Conservation (phyloP, 305 asterid species). For the Fraxinus angustifolia region DNA sequence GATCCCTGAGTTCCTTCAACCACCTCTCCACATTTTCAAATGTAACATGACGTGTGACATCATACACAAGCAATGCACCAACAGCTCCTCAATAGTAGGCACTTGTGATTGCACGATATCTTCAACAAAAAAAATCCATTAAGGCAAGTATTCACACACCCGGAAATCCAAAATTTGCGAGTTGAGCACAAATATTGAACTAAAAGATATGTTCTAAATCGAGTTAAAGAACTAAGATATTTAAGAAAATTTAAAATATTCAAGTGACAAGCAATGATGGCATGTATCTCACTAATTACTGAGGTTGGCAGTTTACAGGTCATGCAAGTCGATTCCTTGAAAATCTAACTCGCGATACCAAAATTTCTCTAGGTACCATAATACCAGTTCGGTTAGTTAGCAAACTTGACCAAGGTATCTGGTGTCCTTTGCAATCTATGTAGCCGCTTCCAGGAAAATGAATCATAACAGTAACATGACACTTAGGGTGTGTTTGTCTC, state of each 20-base stretch:
- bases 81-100: background rate
- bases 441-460: slow-evolving; percentile 25
- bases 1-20: background rate
- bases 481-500: background rate
- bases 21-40: background rate
- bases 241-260: background rate
- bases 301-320: background rate
- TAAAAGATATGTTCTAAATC: background rate
- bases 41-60: background rate
- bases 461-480: background rate
- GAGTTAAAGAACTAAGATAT: background rate
- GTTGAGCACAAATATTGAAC: background rate
- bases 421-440: slow-evolving; percentile 11
- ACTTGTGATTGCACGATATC: background rate
- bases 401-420: slow-evolving; percentile 5
- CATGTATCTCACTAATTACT: background rate
- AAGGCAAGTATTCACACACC: background rate
- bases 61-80: background rate
- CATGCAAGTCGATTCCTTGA: no score
- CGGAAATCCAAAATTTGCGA: background rate
- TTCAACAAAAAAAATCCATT: background rate
- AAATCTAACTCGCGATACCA: no score
- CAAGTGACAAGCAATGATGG: background rate
- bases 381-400: no score
- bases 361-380: no score